Evolutionary conservation across 108 stramenopile species (phyloP), one percentile per base, ranked within the genome.

Genomic region (Fistulifera solaris): DNA sequence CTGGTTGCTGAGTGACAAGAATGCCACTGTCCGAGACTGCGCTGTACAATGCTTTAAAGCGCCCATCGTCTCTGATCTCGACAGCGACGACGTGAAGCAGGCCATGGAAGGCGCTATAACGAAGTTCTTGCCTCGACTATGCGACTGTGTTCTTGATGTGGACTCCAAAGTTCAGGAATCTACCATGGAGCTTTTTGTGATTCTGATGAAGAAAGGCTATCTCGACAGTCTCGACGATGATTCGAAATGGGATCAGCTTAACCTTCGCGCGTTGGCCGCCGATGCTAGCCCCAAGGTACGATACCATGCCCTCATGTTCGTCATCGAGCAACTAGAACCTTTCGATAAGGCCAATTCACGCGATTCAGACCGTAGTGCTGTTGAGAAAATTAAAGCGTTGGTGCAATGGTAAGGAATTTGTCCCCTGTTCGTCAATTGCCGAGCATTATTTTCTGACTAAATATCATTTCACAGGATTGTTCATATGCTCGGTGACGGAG

Each of bases 1-100:
- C 40, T 93, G 92, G 92, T 81, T 88, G 83, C 55, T 85, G 55
- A 63, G 59, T 56, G 92, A 93, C 72, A 83, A 82, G 62, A 71
- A 67, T 22, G 55, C 56, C 2, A 22, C 17, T 12, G 92, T 93
- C 1, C 80, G 92, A 16, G n/a, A 63, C 3, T 78, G 81, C 8
- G 78, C 85, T 7, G 57, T 93, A 1, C 48, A 62, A 17, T 87
- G 76, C 8, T 54, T 93, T 4, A 55, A 68, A 22, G 68, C 61
- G 3, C 92, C 92, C 18, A 28, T 45, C 4, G 38, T 53, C 7
- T 38, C 52, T 3, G 31, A 35, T 35, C 31, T 35, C 31, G 31
- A 35, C 31, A 8, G 17, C 46, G 1, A 24, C 17, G 22, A 17
- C 47, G 26, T 10, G 11, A 23, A n/a, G 48, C 15, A 15, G 12